phyloP scores from a whole-genome alignment of 352 stramenopile genomes.

The Peronospora destructor region DNA sequence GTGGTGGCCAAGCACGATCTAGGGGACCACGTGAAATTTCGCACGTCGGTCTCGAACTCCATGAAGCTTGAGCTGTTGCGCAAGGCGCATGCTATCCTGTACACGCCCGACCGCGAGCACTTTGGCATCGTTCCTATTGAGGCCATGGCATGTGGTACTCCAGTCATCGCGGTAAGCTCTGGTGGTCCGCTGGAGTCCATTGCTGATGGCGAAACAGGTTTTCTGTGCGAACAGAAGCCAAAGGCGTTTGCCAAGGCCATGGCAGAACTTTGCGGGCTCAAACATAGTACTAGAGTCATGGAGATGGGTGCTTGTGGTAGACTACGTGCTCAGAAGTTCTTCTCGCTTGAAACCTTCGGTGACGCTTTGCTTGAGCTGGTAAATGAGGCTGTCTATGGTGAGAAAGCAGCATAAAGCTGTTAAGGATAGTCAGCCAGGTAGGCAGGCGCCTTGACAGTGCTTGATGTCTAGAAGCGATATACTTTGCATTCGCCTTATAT shows the following conservation, averaged over 20 bases:
- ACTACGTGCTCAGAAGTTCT: constrained; percentile 44
- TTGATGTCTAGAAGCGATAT: constrained; percentile 7
- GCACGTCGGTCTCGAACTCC: constrained; percentile 81
- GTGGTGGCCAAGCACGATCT: constrained; percentile 53
- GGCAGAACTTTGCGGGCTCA: constrained; percentile 42
- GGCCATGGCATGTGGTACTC: constrained; percentile 92
- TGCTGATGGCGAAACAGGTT: constrained; percentile 79
- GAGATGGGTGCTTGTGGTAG: constrained; percentile 48
- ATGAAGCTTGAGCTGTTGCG: constrained; percentile 84
- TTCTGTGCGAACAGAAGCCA: constrained; percentile 58
- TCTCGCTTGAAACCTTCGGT: constrained; percentile 71
- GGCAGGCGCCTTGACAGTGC: constrained; percentile 2
- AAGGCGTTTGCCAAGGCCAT: constrained; percentile 60
- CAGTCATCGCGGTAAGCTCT: constrained; percentile 91
- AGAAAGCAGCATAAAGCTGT: constrained; percentile 19
- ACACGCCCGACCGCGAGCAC: constrained; percentile 96
- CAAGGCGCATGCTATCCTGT: constrained; percentile 87
- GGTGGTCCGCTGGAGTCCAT: constrained; percentile 97
- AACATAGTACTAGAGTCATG: constrained; percentile 24
- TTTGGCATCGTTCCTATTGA: constrained; percentile 99
- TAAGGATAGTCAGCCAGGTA: constrained; percentile 1
- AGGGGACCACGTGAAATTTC: constrained; percentile 79
- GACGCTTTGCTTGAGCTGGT: constrained; percentile 53
- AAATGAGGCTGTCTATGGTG: constrained; percentile 30
- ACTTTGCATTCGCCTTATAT: constrained; percentile 17